Conservation (phyloP, 192 early-diverging fungal genomes). For the Linderina pennispora region DNA sequence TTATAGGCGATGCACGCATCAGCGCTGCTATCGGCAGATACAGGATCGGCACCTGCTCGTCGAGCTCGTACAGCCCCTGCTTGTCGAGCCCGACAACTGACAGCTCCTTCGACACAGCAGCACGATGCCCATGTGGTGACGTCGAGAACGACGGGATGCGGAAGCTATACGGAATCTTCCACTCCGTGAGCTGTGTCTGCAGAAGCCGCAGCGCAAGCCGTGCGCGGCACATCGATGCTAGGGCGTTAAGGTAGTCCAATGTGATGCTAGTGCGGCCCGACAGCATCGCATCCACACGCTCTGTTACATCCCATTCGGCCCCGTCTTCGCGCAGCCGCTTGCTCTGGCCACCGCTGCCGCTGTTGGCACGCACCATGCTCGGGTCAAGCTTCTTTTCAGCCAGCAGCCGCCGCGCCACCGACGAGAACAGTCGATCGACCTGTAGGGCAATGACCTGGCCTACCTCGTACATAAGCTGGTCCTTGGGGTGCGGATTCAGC, state of each 20-base stretch:
- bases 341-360: not conserved
- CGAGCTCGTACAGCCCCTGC: slow-evolving; percentile 44
- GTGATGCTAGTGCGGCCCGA: slow-evolving; percentile 38
- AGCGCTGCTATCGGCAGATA: slow-evolving; percentile 35
- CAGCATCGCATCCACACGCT: slow-evolving; percentile 34
- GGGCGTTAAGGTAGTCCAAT: slow-evolving; percentile 41
- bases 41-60: slow-evolving; percentile 43
- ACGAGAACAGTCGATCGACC: slow-evolving; percentile 42
- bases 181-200: slow-evolving; percentile 38
- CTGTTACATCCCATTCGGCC: slow-evolving; percentile 24
- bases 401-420: slow-evolving; percentile 30
- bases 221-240: slow-evolving; percentile 35
- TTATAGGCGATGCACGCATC: slow-evolving; percentile 44
- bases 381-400: slow-evolving; percentile 13
- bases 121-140: slow-evolving; percentile 40
- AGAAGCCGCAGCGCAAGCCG: slow-evolving; percentile 38
- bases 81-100: slow-evolving; percentile 38
- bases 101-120: slow-evolving; percentile 42
- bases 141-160: slow-evolving; percentile 44
- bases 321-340: slow-evolving; percentile 5
- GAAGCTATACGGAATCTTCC: slow-evolving; percentile 41
- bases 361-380: not conserved
- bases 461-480: slow-evolving; percentile 24
- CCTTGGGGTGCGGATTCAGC: slow-evolving; percentile 22
- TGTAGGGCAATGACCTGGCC: slow-evolving; percentile 37